Evolutionary conservation across 306 rosid species (phyloP), one percentile per base, ranked within the genome.

Genomic region (Cicer chorassanicum): DNA sequence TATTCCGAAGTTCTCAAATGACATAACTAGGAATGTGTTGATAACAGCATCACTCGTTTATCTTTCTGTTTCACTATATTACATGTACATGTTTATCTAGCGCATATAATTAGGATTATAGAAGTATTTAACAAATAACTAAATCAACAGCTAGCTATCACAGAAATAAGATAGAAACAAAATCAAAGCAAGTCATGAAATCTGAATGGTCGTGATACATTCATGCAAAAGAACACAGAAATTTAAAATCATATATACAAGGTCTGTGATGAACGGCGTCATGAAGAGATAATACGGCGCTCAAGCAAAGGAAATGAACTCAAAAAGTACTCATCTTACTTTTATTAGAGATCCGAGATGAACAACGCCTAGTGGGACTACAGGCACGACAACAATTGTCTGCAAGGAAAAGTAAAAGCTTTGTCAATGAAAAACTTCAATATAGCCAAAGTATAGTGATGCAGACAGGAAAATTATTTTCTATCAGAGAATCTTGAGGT

Each of bases 271-370:
- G 24, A 59, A 63, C 14, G 19, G 16, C 11, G 6, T 65, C 71
- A 43, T 19, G 50, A 45, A 41, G 80, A 61, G 73, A 74, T 21
- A 11, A 49, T 61, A 75, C 43, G 51, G 21, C 19, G 18, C 34
- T 68, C 41, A 65, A 76, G 56, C 66, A 78, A 68, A 60, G 70
- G 61, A 81, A 55, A 46, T 51, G 41, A 65, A 21, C 51, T 11
- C 60, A 11, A 46, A 50, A 65, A 40, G 63, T 70, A 78, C 86
- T 70, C 71, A 42, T 75, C 90, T 43, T 84, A 95, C 99, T 75
- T 89, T 92, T 80, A 87, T 86, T 56, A 85, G 80, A 67, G 98
- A 92, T 13, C 99, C 99, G 73, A 95, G 97, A 82, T 92, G 99
- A 78, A 95, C 84, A 87, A 95, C 92, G 40, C 99, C 98, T 66